Evolutionary conservation across 495 filamentous ascomycete species (phyloP).

Genomic region (Penicillium cinerascens): DNA sequence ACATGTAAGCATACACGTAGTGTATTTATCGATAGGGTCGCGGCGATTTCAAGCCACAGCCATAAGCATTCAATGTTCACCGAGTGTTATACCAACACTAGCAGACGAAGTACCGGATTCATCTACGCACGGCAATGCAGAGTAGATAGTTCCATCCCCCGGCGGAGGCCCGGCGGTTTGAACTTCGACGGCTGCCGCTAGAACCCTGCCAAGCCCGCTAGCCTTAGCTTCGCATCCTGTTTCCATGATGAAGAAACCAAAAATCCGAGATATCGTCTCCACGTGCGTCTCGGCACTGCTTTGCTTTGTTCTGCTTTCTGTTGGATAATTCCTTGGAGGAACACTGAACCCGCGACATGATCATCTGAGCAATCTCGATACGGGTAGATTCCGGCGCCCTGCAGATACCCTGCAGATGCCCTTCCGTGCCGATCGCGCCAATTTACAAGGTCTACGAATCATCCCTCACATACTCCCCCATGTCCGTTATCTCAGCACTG

Average conservation of each 20-base stretch:
- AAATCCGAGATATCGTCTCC: background rate
- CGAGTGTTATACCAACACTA: too few species aligned
- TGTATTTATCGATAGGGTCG: too few species aligned
- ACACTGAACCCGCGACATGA: background rate
- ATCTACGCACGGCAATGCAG: background rate
- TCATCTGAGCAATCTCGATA: background rate
- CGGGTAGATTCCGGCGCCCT: constrained; percentile 6
- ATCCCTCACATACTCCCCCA: background rate
- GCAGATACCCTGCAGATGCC: background rate
- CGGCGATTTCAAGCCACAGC: too few species aligned
- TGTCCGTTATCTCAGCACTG: background rate
- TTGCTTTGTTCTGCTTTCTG: background rate
- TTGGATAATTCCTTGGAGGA: too few species aligned
- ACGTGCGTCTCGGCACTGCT: background rate
- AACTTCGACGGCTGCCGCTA: background rate
- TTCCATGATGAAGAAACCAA: background rate
- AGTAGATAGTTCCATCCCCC: background rate
- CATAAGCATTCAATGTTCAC: too few species aligned
- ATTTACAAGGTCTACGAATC: background rate
- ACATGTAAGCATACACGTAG: too few species aligned
- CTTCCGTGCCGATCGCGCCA: constrained; percentile 3
- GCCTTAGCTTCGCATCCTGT: background rate
- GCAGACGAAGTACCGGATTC: too few species aligned
- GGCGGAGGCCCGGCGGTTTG: background rate
- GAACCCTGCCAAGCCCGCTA: background rate